Evolutionary conservation across 352 stramenopile genomes (phyloP).

Genomic region (Phytophthora meadii): DNA sequence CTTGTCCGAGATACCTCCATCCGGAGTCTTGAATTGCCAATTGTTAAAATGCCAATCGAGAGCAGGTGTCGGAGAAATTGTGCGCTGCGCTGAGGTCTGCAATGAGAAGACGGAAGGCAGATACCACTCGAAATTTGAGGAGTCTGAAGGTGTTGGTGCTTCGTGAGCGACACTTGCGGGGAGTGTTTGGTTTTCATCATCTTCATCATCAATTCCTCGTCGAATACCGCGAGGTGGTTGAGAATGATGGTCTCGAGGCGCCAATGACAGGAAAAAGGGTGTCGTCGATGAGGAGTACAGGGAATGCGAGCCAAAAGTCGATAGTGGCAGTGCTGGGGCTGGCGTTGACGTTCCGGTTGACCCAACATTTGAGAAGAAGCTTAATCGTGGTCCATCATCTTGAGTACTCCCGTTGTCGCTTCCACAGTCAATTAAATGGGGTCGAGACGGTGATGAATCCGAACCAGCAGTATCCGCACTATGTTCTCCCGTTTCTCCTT

Average conservation of each 20-base stretch:
- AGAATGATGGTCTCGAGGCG: conserved; percentile 31
- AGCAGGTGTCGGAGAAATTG: conserved; percentile 53
- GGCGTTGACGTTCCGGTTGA: conserved; percentile 26
- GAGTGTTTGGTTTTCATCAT: conserved; percentile 21
- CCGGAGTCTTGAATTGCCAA: conserved; percentile 49
- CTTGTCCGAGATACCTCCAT: conserved; percentile 28
- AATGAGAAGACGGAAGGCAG: conserved; percentile 79
- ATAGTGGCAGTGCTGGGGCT: conserved; percentile 33
- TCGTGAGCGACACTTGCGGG: conserved; percentile 21
- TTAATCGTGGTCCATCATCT: conserved; percentile 37
- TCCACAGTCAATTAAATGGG: conserved; percentile 24
- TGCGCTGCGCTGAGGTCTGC: conserved; percentile 63
- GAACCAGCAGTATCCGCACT: conserved; percentile 36
- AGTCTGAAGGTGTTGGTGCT: conserved; percentile 30
- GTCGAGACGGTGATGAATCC: conserved; percentile 30
- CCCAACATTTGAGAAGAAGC: conserved; percentile 49
- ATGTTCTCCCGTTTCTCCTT: conserved; percentile 29
- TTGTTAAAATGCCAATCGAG: conserved; percentile 86
- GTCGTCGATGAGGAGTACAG: conserved; percentile 52
- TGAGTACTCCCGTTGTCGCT: conserved; percentile 27
- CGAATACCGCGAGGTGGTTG: conserved; percentile 15
- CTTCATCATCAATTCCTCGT: conserved; percentile 27
- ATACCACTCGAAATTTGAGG: conserved; percentile 77
- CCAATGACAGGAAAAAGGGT: conserved; percentile 68
- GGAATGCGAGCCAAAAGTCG: conserved; percentile 51